phyloP scores from a whole-genome alignment of 129 eudicot species.

The Chrysanthemum makinoi region DNA sequence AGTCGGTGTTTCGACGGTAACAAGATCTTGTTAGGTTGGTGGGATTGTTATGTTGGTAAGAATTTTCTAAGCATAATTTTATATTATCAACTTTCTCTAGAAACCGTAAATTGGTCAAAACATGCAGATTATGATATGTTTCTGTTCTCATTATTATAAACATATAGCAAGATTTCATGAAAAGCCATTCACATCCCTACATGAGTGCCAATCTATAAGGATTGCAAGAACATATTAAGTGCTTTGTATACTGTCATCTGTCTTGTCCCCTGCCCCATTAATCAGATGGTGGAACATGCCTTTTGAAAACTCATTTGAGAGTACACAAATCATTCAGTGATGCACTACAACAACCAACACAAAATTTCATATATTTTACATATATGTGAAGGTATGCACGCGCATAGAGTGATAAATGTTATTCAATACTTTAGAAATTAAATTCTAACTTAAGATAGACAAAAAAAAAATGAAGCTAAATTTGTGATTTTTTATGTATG shows the following conservation, averaged over 20 bases:
- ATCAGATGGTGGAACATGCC: slow-evolving; percentile 20
- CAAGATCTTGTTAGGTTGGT: slow-evolving; percentile 12
- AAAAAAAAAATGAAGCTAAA: background rate
- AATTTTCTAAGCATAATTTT: background rate
- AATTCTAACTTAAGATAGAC: background rate
- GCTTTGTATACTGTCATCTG: slow-evolving; percentile 20
- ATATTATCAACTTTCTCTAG: slow-evolving; percentile 9
- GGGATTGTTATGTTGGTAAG: slow-evolving; percentile 13
- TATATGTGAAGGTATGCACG: background rate
- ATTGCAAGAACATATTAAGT: slow-evolving; percentile 29
- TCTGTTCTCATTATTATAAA: slow-evolving; percentile 18
- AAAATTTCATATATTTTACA: background rate
- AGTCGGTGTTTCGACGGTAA: slow-evolving; percentile 2
- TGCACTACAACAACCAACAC: background rate
- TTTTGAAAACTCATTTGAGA: background rate
- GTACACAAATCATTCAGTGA: no score
- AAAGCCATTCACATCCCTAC: slow-evolving; percentile 14
- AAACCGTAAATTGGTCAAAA: slow-evolving; percentile 19
- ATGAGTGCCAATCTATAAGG: slow-evolving; percentile 33
- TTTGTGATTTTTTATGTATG: background rate
- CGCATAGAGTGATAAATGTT: background rate
- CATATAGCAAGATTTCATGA: slow-evolving; percentile 2
- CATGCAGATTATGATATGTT: slow-evolving; percentile 8
- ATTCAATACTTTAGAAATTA: slow-evolving; percentile 1
- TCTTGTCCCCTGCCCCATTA: slow-evolving; percentile 37